Conservation (phyloP, 2,329 filamentous ascomycete species). For the Huntiella bhutanensis region DNA sequence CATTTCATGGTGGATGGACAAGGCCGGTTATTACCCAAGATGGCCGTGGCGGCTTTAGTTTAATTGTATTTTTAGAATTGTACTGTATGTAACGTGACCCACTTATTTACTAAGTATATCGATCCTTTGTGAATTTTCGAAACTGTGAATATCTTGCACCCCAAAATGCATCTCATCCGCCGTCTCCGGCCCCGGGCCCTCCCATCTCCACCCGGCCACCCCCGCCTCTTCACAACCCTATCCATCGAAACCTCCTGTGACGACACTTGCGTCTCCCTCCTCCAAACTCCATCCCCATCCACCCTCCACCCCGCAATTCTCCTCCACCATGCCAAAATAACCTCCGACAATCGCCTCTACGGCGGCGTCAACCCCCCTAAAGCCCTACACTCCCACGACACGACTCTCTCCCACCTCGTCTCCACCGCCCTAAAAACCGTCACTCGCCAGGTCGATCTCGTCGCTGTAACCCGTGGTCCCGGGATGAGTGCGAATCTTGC, state of each 20-base stretch:
- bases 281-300: slow-evolving; percentile 23
- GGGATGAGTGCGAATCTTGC: slow-evolving; percentile 68
- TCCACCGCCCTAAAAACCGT: slow-evolving; percentile 33
- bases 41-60: slow-evolving; percentile 11
- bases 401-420: slow-evolving; percentile 49
- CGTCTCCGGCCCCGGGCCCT: not conserved
- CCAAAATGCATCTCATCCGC: not conserved
- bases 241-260: slow-evolving; percentile 80
- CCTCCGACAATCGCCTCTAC: slow-evolving; percentile 57
- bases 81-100: no score
- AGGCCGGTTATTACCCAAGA: slow-evolving; percentile 10
- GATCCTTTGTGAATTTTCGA: no score
- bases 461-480: slow-evolving; percentile 79
- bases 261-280: slow-evolving; percentile 74
- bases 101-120: no score
- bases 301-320: slow-evolving; percentile 31
- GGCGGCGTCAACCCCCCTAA: slow-evolving; percentile 63
- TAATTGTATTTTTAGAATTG: not conserved
- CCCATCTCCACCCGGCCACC: not conserved
- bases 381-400: slow-evolving; percentile 58
- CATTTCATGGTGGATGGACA: slow-evolving; percentile 23
- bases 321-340: slow-evolving; percentile 65
- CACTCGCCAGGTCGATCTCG: slow-evolving; percentile 34
- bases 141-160: no score
- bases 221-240: slow-evolving; percentile 32